Base-by-base conservation (phyloP, 768 basidiomycete genomes). In the Lentinula boryana region DNA sequence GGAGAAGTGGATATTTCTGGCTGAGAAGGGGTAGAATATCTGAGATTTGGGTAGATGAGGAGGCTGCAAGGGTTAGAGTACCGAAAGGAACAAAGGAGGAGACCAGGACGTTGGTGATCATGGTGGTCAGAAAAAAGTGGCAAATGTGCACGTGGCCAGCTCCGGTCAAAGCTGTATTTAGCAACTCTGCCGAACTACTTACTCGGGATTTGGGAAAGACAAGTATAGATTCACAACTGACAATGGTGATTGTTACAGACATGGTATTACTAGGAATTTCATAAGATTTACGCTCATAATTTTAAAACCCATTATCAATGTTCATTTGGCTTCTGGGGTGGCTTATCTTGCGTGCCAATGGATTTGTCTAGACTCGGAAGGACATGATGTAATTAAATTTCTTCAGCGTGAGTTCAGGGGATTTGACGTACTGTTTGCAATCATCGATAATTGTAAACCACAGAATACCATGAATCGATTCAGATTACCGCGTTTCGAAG, bases 61-160 rank as follows among this genome's bases (percentile, higher is more conserved):
- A 74, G 0, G 80, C 75, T 12, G 73, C 70, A 60, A 87, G 73
- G 21, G 78, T 77, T 31, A 86, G 67, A 1, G 84, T 82, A 0
- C 83, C 77, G 66, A 87, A 86, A 8, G 86, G 86, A 7, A 83
- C 67, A 62, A 87, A 87, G 1, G 84, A 75, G 1, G 84, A 84
- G 65, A 87, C 74, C 55, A 88, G 77, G 38, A 88, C 68, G 53
- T 76, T 80, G 56, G 75, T 77, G 23, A 76, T 75, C 83, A 83
- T 84, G 67, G 59, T 64, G 48, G 43, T 35, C 5, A 32, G 12
- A n/a, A 27, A 1, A 32, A 23, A 58, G 8, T 15, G 6, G 21
- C 5, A n/a, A 4, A n/a, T 43, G 21, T 1, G 10, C 57, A 57
- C 56, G 56, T 57, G 56, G 13, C 13, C 13, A 27, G 27, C 27